Percentiles rank a stretch among this genome's conserved stretches.
Evolutionary conservation across 176 grass and related monocot genomes (phyloP).

Genomic region (Puccinellia tenuiflora): DNA sequence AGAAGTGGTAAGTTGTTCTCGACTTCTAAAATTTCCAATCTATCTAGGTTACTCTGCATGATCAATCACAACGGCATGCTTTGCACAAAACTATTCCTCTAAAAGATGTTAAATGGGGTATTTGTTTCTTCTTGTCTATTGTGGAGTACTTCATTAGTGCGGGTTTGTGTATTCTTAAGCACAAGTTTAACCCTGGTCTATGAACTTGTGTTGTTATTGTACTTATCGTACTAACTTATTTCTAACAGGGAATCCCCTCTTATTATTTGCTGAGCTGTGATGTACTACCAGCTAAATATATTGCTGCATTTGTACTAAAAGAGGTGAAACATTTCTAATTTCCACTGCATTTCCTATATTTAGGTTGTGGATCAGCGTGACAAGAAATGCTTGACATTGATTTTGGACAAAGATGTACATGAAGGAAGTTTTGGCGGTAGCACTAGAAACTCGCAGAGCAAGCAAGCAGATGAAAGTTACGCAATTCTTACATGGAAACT

Average conservation of each 20-base stretch:
- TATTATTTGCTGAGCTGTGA: neutral
- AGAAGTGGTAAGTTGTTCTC: conserved; percentile 71
- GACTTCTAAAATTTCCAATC: conserved; percentile 15
- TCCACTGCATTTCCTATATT: conserved; percentile 20
- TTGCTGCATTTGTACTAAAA: neutral
- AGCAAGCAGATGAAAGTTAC: conserved; percentile 31
- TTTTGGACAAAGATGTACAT: conserved; percentile 32
- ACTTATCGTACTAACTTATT: neutral
- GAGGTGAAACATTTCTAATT: conserved; percentile 7
- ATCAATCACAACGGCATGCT: neutral
- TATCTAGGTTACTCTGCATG: conserved; percentile 12
- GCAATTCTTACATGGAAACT: conserved; percentile 60
- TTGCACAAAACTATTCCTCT: neutral
- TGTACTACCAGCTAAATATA: conserved; percentile 10
- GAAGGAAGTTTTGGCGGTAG: conserved; percentile 9
- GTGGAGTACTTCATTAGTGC: neutral
- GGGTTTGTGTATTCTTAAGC: neutral
- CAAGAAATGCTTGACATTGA: conserved; percentile 54
- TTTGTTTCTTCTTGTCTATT: neutral
- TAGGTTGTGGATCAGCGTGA: conserved; percentile 56
- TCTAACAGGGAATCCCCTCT: neutral
- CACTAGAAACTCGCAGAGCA: conserved; percentile 10
- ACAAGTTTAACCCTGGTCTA: neutral
- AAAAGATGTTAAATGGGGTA: neutral
- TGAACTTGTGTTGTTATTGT: neutral